A percentile compares a stretch with the other conserved stretches of the same genome.
Conservation (phyloP, 306 rosid species). For the Hippophae tibetana region DNA sequence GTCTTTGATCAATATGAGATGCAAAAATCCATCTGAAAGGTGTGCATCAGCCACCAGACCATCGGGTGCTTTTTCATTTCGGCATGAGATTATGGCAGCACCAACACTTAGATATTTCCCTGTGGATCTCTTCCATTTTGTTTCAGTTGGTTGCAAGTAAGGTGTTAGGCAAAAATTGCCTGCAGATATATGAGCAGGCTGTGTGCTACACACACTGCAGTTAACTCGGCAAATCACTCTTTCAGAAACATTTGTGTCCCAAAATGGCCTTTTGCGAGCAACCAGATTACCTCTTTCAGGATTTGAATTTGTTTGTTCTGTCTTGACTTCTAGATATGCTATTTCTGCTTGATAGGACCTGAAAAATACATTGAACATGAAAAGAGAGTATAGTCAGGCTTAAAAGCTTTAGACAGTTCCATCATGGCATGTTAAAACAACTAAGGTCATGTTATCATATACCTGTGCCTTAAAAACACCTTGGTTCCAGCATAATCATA, state of each 20-base stretch:
- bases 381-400: no score
- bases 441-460: slow-evolving; percentile 13
- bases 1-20: slow-evolving; percentile 73
- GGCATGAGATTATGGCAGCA: slow-evolving; percentile 80
- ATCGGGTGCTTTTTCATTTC: slow-evolving; percentile 88
- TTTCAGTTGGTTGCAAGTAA: slow-evolving; percentile 34
- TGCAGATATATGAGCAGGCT: slow-evolving; percentile 20
- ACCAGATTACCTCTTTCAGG: slow-evolving; percentile 29
- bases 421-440: not conserved
- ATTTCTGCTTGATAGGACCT: slow-evolving; percentile 91
- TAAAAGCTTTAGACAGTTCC: no score
- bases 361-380: slow-evolving; percentile 1
- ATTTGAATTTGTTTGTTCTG: slow-evolving; percentile 38
- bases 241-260: slow-evolving; percentile 33
- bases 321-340: slow-evolving; percentile 60
- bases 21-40: slow-evolving; percentile 88
- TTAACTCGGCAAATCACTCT: slow-evolving; percentile 55
- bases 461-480: slow-evolving; percentile 81
- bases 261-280: slow-evolving; percentile 12
- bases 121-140: slow-evolving; percentile 61
- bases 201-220: slow-evolving; percentile 55
- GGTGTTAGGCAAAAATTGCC: slow-evolving; percentile 26
- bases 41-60: slow-evolving; percentile 97
- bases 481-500: slow-evolving; percentile 91
- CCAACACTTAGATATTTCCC: slow-evolving; percentile 83